Conservation (phyloP, 2,329 filamentous ascomycete species). For the Sphaerostilbella broomeana region DNA sequence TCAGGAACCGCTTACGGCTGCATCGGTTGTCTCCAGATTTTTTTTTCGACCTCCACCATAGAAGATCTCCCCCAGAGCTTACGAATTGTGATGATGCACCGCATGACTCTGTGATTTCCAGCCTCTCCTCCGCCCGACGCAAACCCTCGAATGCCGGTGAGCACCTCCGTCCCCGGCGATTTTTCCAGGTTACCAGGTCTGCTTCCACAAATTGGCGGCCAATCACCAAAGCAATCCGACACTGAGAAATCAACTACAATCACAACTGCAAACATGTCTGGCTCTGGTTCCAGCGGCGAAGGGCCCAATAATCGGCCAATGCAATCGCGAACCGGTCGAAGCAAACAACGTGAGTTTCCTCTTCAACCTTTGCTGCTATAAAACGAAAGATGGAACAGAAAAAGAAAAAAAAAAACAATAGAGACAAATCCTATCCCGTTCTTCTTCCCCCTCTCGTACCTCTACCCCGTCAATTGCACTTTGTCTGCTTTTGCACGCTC, state of each 20-base stretch:
- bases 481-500: constrained; percentile 13
- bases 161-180: constrained; percentile 7
- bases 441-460: background rate
- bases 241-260: constrained; percentile 6
- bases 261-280: constrained; percentile 27
- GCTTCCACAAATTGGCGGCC: constrained; percentile 2
- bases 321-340: constrained; percentile 70
- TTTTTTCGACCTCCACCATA: background rate
- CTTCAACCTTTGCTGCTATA: constrained; percentile 6
- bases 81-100: constrained; percentile 3
- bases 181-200: constrained; percentile 8
- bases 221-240: constrained; percentile 2
- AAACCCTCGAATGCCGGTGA: constrained; percentile 8
- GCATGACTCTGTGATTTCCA: constrained; percentile 9
- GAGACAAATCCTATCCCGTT: too few species aligned
- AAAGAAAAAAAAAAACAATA: too few species aligned
- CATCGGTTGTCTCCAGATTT: background rate
- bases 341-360: constrained; percentile 68
- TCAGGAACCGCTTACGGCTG: constrained; percentile 5
- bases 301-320: constrained; percentile 44
- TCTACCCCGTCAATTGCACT: background rate
- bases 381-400: too few species aligned
- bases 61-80: background rate
- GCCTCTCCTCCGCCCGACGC: constrained; percentile 9
- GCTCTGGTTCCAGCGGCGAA: constrained; percentile 31